Conservation (phyloP, 306 rosid genomes). For the Nissolia schottii region DNA sequence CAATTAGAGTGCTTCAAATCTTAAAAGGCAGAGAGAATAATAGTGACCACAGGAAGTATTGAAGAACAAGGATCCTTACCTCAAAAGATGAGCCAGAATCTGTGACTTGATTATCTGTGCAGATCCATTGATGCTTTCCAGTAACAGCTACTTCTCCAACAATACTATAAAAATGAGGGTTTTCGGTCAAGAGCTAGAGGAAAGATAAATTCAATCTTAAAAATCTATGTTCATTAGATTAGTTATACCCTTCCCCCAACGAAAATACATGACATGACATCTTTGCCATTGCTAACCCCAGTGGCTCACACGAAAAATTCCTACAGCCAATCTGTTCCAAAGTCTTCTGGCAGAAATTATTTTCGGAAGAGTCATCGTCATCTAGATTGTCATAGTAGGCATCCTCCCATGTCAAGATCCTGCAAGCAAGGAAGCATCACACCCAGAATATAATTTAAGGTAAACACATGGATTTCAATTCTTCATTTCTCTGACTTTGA, state of each 20-base stretch:
- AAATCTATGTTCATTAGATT: slow-evolving; percentile 5
- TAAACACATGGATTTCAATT: neutral
- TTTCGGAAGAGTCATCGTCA: slow-evolving; percentile 42
- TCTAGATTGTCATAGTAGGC: slow-evolving; percentile 72
- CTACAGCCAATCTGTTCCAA: slow-evolving; percentile 47
- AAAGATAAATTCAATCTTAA: neutral
- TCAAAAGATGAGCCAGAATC: slow-evolving; percentile 56
- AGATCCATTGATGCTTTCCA: slow-evolving; percentile 89
- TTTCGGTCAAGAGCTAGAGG: slow-evolving; percentile 4
- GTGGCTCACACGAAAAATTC: slow-evolving; percentile 53
- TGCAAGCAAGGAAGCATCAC: slow-evolving; percentile 38
- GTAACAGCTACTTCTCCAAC: slow-evolving; percentile 94
- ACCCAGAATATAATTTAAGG: neutral
- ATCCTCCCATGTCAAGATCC: slow-evolving; percentile 96
- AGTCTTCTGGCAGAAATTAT: slow-evolving; percentile 42
- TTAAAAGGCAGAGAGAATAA: slow-evolving; percentile 1
- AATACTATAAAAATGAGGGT: slow-evolving; percentile 49
- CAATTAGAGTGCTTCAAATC: neutral
- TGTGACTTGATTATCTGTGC: slow-evolving; percentile 53
- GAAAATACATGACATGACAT: slow-evolving; percentile 86
- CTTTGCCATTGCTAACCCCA: slow-evolving; percentile 84
- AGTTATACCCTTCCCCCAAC: slow-evolving; percentile 91
- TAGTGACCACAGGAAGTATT: neutral
- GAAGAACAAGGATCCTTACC: slow-evolving; percentile 45
- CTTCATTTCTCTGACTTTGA: neutral